Conservation (phyloP, 805 yeast genomes). For the Komagataella phaffii region DNA sequence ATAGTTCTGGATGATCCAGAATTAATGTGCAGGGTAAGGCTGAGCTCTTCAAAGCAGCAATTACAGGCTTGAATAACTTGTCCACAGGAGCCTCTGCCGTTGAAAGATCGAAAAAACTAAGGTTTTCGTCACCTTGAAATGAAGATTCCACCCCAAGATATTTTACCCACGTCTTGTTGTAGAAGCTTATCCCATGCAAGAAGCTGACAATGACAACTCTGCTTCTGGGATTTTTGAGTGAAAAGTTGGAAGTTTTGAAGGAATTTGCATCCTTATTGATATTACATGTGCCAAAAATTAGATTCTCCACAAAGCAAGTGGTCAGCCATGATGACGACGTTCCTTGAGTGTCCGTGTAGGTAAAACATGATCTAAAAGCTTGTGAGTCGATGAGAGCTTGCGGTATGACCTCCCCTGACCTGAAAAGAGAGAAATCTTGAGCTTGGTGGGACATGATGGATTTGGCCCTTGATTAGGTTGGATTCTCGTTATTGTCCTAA, state of each 20-base stretch:
- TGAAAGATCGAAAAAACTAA: neutral
- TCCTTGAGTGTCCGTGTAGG: conserved; percentile 29
- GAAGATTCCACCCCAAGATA: conserved; percentile 20
- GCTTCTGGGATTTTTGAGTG: conserved; percentile 10
- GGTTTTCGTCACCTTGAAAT: conserved; percentile 11
- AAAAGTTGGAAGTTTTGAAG: conserved; percentile 1
- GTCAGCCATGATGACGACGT: conserved; percentile 56
- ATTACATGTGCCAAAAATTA: conserved; percentile 31
- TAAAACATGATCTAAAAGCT: conserved; percentile 8
- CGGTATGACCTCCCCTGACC: neutral
- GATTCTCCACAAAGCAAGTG: conserved; percentile 38
- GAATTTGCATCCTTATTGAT: conserved; percentile 12
- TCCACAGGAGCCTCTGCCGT: neutral
- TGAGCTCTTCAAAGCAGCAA: neutral
- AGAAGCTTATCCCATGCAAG: conserved; percentile 11
- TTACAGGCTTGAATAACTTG: neutral
- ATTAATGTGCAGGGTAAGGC: neutral
- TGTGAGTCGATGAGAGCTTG: neutral
- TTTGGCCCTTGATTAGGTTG: neutral
- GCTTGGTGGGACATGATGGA: conserved; percentile 9
- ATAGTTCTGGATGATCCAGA: neutral
- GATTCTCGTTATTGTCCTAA: neutral
- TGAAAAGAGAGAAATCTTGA: neutral
- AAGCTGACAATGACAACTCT: conserved; percentile 24
- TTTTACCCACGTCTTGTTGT: conserved; percentile 19